A percentile compares a stretch with the other conserved stretches of the same genome.
These are phyloP conservation scores for Talaromyces piceae DNA, from an alignment of 2,329 filamentous ascomycete genomes.

Conservation along the genomic window DNA sequence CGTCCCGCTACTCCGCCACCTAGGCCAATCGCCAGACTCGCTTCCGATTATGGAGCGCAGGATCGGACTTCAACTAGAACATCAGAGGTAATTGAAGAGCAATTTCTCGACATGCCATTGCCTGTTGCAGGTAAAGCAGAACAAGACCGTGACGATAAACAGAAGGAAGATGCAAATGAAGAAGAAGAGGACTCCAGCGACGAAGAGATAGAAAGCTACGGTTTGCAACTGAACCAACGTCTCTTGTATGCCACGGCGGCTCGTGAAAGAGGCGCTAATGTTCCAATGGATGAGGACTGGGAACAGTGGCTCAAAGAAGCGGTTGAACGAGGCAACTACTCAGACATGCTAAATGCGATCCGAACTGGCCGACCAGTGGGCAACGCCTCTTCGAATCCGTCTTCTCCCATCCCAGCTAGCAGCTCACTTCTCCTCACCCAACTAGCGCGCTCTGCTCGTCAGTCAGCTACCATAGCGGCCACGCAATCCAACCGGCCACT, in stretches of 20 bases:
- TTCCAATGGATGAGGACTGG: slow-evolving; percentile 42
- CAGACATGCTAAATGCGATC: slow-evolving; percentile 35
- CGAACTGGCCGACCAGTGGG: slow-evolving; percentile 28
- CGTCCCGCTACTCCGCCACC: slow-evolving; percentile 40
- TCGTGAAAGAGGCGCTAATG: slow-evolving; percentile 41
- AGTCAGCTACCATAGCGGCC: neutral
- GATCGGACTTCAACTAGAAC: slow-evolving; percentile 12
- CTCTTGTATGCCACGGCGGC: slow-evolving; percentile 47
- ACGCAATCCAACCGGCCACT: neutral
- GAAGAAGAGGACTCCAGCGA: slow-evolving; percentile 38
- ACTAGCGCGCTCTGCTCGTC: slow-evolving; percentile 6
- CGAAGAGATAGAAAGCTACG: slow-evolving; percentile 44
- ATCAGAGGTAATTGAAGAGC: slow-evolving; percentile 9
- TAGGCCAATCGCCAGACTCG: slow-evolving; percentile 25
- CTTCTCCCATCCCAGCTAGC: slow-evolving; percentile 14
- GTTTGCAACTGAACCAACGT: slow-evolving; percentile 45
- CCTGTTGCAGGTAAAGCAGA: too few species aligned
- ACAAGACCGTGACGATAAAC: slow-evolving; percentile 28
- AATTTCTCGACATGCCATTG: too few species aligned
- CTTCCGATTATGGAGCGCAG: slow-evolving; percentile 22
- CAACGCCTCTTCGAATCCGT: slow-evolving; percentile 20
- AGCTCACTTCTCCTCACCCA: slow-evolving; percentile 13
- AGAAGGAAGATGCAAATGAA: slow-evolving; percentile 30
- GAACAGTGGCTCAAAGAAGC: slow-evolving; percentile 54
- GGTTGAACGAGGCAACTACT: slow-evolving; percentile 42